Evolutionary conservation across 176 grass and related monocot species (phyloP).

Genomic region (Tillandsia leiboldiana): DNA sequence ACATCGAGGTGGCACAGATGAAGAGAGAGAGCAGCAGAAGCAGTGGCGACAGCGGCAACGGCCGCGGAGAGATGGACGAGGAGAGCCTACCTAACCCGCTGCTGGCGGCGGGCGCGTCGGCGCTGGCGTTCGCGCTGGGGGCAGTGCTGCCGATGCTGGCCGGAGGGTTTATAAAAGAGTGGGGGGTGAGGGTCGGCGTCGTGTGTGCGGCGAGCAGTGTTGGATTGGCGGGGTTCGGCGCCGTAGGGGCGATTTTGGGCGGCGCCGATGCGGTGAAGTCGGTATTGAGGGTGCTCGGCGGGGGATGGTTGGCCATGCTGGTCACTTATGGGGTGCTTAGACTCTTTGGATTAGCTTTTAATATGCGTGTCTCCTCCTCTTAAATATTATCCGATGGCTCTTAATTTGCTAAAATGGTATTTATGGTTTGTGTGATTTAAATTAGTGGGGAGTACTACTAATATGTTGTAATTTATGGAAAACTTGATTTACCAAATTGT

Average conservation of each 20-base stretch:
- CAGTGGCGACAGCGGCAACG: neutral
- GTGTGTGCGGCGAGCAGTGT: constrained; percentile 50
- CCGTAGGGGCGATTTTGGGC: constrained; percentile 46
- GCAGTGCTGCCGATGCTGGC: constrained; percentile 55
- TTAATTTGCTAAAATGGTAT: neutral
- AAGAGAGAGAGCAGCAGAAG: neutral
- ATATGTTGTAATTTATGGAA: no score
- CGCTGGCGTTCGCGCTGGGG: constrained; percentile 61
- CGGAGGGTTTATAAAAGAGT: constrained; percentile 39
- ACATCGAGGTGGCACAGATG: constrained; percentile 61
- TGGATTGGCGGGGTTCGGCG: constrained; percentile 56
- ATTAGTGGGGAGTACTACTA: no score
- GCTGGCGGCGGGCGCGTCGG: constrained; percentile 59
- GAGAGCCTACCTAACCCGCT: constrained; percentile 55
- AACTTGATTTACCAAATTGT: no score
- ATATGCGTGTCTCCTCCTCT: constrained; percentile 33
- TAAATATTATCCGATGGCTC: neutral
- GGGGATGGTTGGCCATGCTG: constrained; percentile 82
- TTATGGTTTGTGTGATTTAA: neutral
- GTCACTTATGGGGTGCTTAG: constrained; percentile 70
- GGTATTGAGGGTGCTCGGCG: constrained; percentile 46
- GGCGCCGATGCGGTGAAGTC: constrained; percentile 36
- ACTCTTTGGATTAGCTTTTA: constrained; percentile 36
- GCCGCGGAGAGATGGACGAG: neutral
- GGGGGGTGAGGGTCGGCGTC: constrained; percentile 25